A percentile compares a stretch with the other conserved stretches of the same genome.
These are phyloP conservation scores for Pontederia paniculata DNA, from an alignment of 176 grass and related monocot species.

Conservation along the genomic window DNA sequence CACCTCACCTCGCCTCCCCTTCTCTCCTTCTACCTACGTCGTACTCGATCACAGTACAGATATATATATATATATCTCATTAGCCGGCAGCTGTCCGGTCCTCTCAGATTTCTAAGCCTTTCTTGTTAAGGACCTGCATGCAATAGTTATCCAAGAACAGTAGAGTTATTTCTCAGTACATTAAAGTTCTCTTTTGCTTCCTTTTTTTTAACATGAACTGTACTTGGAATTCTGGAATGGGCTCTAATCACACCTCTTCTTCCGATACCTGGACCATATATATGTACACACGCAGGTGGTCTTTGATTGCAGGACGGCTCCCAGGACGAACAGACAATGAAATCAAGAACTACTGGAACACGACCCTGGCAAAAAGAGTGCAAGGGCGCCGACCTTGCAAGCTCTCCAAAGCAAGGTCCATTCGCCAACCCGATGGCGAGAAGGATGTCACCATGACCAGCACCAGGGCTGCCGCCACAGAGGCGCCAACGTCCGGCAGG, in stretches of 20 bases:
- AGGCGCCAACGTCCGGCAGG: neutral
- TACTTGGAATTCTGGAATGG: neutral
- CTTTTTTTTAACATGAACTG: neutral
- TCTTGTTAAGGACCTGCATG: too few relatives aligned
- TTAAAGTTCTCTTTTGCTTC: neutral
- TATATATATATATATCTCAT: too few relatives aligned
- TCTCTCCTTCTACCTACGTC: too few relatives aligned
- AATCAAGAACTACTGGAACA: conserved; percentile 21
- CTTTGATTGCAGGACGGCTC: conserved; percentile 14
- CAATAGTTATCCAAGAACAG: too few relatives aligned
- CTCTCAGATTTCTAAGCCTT: too few relatives aligned
- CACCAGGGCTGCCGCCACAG: neutral
- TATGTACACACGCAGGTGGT: conserved; percentile 2
- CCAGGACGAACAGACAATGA: conserved; percentile 15
- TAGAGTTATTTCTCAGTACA: too few relatives aligned
- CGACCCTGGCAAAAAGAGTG: conserved; percentile 4
- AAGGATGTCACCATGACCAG: too few relatives aligned
- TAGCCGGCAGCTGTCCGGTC: too few relatives aligned
- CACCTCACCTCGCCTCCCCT: neutral
- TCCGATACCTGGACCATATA: neutral
- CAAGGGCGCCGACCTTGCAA: neutral
- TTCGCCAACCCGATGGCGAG: neutral
- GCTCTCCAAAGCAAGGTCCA: neutral
- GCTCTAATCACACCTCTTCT: neutral
- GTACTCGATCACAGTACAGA: too few relatives aligned